Conservation (phyloP, 495 filamentous ascomycete genomes). For the Penicillium ochrochloron region DNA sequence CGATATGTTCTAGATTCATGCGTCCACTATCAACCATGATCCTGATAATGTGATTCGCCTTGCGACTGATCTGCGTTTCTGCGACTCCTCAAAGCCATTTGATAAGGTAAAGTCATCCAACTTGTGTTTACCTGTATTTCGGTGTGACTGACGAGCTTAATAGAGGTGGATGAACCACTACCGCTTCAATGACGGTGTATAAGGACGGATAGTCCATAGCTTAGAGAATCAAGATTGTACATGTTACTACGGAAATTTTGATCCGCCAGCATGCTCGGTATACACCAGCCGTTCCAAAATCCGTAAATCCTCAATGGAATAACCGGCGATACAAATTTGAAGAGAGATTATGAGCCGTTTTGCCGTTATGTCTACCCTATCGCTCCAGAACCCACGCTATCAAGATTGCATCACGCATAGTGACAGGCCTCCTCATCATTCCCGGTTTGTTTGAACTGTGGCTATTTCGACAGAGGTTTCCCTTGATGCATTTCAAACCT, state of each 20-base stretch:
- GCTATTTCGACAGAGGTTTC: neutral
- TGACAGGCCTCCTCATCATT: slow-evolving; percentile 20
- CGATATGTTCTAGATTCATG: slow-evolving; percentile 51
- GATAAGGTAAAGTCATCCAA: slow-evolving; percentile 40
- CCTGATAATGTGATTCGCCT: slow-evolving; percentile 58
- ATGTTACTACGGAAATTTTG: neutral
- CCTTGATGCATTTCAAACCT: neutral
- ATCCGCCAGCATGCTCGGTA: neutral
- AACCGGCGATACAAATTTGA: neutral
- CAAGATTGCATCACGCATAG: neutral
- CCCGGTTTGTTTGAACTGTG: neutral
- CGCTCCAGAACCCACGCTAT: neutral
- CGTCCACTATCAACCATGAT: slow-evolving; percentile 60
- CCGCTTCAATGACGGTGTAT: slow-evolving; percentile 43
- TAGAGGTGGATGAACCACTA: slow-evolving; percentile 48
- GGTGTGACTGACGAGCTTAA: neutral
- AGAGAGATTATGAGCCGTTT: neutral
- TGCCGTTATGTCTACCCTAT: neutral
- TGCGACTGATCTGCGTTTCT: slow-evolving; percentile 61
- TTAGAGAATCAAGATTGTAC: neutral
- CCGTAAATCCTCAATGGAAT: neutral
- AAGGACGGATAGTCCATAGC: neutral
- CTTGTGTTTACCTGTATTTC: neutral
- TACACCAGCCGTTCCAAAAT: neutral
- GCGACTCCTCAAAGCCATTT: slow-evolving; percentile 53